phyloP scores from a whole-genome alignment of 441 rosid species.

The Adansonia grandidieri region DNA sequence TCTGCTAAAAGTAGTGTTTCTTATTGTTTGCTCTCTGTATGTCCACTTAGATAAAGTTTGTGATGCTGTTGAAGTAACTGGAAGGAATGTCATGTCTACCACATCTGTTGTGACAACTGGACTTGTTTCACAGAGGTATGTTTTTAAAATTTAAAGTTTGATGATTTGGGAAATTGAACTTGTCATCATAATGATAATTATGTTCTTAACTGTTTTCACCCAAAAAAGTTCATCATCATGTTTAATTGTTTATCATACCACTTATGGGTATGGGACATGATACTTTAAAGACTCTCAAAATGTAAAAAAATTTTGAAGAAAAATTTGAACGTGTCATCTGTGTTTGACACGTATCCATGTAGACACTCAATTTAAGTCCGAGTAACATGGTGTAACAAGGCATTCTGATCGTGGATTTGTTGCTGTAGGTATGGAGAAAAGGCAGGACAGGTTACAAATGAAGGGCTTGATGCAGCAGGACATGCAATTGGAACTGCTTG shows the following conservation, averaged over 20 bases:
- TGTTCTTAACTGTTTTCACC: not conserved
- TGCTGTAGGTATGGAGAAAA: conserved; percentile 78
- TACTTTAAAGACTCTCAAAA: too few relatives aligned
- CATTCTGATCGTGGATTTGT: conserved; percentile 32
- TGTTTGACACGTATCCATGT: too few relatives aligned
- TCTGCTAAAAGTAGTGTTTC: not conserved
- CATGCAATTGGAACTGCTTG: conserved; percentile 90
- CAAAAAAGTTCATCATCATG: not conserved
- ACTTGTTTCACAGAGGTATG: conserved; percentile 73
- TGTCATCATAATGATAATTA: not conserved
- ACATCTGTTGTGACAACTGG: conserved; percentile 79
- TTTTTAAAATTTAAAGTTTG: not conserved
- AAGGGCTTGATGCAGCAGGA: conserved; percentile 89
- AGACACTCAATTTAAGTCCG: too few relatives aligned
- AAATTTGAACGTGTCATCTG: too few relatives aligned
- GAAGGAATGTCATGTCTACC: conserved; percentile 85
- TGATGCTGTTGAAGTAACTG: conserved; percentile 91
- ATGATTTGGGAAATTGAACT: not conserved
- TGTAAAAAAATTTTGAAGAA: too few relatives aligned
- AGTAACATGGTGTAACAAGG: too few relatives aligned
- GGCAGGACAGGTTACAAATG: conserved; percentile 73
- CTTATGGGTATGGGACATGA: too few relatives aligned
- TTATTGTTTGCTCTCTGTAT: not conserved
- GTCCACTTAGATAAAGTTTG: conserved; percentile 69
- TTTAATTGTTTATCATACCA: too few relatives aligned